Conservation (phyloP, 257 asterid species). For the Agastache rugosa region DNA sequence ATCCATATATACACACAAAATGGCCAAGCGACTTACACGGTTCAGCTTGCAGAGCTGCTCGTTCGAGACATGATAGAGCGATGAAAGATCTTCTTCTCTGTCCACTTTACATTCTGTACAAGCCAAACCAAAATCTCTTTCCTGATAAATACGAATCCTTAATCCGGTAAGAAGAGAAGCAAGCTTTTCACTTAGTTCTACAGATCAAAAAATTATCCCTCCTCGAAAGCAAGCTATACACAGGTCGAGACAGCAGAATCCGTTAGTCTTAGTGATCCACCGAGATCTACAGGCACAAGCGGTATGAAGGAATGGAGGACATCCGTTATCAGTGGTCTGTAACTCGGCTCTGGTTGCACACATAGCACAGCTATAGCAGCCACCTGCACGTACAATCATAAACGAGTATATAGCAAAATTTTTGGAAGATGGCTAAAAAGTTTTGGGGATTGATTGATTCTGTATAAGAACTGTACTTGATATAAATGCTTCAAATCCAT, state of each 20-base stretch:
- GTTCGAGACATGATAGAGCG: conserved; percentile 6
- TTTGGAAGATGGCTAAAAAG: neutral
- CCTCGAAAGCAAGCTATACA: conserved; percentile 35
- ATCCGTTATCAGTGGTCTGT: conserved; percentile 90
- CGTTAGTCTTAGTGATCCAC: conserved; percentile 75
- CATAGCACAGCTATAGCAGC: conserved; percentile 97
- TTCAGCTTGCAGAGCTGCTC: conserved; percentile 27
- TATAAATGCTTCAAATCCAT: conserved; percentile 95
- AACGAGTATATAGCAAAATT: neutral
- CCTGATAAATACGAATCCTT: conserved; percentile 19
- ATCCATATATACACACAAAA: conserved; percentile 8
- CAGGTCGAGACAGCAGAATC: conserved; percentile 47
- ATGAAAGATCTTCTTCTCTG: conserved; percentile 18
- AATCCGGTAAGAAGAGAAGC: conserved; percentile 37
- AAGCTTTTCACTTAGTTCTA: conserved; percentile 27
- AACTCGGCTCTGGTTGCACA: conserved; percentile 96
- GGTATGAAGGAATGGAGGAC: conserved; percentile 96
- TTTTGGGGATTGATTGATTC: neutral
- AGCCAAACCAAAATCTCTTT: conserved; percentile 31
- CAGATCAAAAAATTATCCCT: conserved; percentile 28
- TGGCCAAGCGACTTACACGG: conserved; percentile 21
- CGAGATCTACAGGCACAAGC: conserved; percentile 88
- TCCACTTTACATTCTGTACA: conserved; percentile 47
- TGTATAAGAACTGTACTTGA: conserved; percentile 57
- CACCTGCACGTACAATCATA: conserved; percentile 54